phyloP scores from a whole-genome alignment of 2,329 filamentous ascomycete species.

The Fusarium musae region DNA sequence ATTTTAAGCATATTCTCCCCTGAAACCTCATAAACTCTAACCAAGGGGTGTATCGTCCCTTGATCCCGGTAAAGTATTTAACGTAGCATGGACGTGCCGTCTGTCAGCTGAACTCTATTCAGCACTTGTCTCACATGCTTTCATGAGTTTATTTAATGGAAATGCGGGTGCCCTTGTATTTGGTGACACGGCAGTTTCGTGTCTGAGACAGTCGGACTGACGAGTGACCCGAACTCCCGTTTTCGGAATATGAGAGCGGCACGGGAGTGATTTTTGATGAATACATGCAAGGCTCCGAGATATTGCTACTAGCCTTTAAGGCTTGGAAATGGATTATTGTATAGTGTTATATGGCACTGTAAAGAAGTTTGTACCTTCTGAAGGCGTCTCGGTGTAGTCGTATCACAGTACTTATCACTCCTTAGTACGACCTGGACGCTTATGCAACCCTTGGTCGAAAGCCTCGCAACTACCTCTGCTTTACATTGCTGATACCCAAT shows the following conservation, averaged over 20 bases:
- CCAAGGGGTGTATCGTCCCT: not conserved
- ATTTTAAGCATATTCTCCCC: not conserved
- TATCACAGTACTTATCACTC: not conserved
- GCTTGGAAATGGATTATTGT: not conserved
- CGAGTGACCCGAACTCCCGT: not conserved
- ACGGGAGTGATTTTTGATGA: not conserved
- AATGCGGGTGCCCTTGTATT: not conserved
- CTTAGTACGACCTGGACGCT: not conserved
- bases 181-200: not conserved
- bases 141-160: not conserved
- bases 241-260: not conserved
- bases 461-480: not conserved
- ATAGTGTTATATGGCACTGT: too few species aligned
- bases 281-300: not conserved
- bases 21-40: not conserved
- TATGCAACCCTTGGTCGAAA: not conserved
- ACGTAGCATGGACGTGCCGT: not conserved
- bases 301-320: not conserved
- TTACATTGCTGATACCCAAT: too few species aligned
- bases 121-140: not conserved
- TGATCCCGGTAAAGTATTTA: constrained; percentile 5
- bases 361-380: not conserved
- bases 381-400: rapidly evolving
- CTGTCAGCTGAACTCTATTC: not conserved
- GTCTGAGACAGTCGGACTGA: not conserved